A percentile compares a stretch with the other conserved stretches of the same genome.
These are phyloP conservation scores for Oemleria cerasiformis DNA, from an alignment of 306 rosid species.

Conservation along the genomic window DNA sequence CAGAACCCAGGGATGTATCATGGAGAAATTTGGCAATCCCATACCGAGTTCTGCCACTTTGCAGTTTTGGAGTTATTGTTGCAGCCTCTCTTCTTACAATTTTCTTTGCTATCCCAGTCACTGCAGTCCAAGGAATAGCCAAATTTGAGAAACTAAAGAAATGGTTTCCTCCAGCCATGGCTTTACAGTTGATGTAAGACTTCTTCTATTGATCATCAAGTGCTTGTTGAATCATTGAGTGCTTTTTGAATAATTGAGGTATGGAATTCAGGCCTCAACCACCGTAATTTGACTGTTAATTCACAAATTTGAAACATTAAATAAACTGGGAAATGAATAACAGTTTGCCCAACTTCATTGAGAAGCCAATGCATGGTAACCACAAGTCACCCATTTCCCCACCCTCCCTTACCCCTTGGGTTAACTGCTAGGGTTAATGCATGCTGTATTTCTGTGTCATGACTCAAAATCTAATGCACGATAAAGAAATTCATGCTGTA, in stretches of 20 bases:
- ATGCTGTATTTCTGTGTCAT: neutral
- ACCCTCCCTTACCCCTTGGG: neutral
- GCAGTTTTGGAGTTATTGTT: slow-evolving; percentile 53
- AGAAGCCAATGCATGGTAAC: neutral
- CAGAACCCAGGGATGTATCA: slow-evolving; percentile 89
- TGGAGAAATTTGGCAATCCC: slow-evolving; percentile 79
- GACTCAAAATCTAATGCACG: neutral
- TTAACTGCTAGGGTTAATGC: neutral
- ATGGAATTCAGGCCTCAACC: neutral
- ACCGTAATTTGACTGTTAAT: neutral
- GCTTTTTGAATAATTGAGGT: neutral
- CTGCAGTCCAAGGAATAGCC: slow-evolving; percentile 95
- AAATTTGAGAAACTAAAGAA: slow-evolving; percentile 78
- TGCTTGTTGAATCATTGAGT: slow-evolving; percentile 1
- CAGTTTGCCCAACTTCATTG: neutral
- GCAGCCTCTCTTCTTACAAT: slow-evolving; percentile 73
- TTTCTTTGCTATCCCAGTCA: slow-evolving; percentile 85
- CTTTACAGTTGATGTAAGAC: slow-evolving; percentile 69
- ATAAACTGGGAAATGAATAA: neutral
- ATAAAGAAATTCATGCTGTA: neutral
- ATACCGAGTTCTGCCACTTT: slow-evolving; percentile 53
- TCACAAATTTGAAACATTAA: neutral
- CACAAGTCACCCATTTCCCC: neutral
- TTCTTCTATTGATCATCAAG: slow-evolving; percentile 2
- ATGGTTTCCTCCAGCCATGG: slow-evolving; percentile 97